These are phyloP conservation scores for Selaginella moellendorffii DNA, from an alignment of 75 land plant genomes.

Conservation along the genomic window DNA sequence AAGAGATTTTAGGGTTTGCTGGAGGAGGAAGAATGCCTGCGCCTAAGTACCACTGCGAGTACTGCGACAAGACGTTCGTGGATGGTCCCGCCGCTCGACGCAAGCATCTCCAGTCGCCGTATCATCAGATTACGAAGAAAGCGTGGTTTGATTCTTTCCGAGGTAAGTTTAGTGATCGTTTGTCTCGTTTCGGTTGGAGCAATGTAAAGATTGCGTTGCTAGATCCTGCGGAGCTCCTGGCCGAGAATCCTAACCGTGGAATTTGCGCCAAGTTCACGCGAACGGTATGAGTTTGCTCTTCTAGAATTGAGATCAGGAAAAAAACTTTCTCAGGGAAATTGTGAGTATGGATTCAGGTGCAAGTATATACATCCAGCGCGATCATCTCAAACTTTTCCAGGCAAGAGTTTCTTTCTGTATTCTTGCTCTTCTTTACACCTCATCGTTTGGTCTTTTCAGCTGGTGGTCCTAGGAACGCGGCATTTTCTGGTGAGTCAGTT, in stretches of 20 bases:
- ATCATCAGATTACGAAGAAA: conserved; percentile 55
- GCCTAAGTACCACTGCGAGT: conserved; percentile 81
- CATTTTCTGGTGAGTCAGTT: too few relatives aligned
- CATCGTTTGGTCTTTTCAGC: not conserved
- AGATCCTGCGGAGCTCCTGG: conserved; percentile 1
- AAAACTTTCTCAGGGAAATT: too few relatives aligned
- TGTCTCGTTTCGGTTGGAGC: not conserved
- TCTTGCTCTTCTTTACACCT: too few relatives aligned
- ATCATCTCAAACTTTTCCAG: not conserved
- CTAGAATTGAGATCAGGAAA: too few relatives aligned
- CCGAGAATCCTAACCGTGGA: not conserved
- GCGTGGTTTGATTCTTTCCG: conserved; percentile 69
- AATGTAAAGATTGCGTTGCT: not conserved
- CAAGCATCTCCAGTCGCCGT: conserved; percentile 53
- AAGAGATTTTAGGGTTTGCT: not conserved
- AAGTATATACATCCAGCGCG: not conserved
- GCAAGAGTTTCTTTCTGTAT: too few relatives aligned
- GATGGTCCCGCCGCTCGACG: conserved; percentile 59
- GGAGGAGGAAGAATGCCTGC: too few relatives aligned
- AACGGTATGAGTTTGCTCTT: too few relatives aligned
- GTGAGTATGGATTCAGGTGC: not conserved
- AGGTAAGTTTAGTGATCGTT: conserved; percentile 11
- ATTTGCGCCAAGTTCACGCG: not conserved
- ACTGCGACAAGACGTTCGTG: conserved; percentile 89
- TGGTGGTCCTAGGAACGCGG: not conserved